Base-by-base conservation (phyloP, 805 yeast species). In the Ogataea chonburiensis region DNA sequence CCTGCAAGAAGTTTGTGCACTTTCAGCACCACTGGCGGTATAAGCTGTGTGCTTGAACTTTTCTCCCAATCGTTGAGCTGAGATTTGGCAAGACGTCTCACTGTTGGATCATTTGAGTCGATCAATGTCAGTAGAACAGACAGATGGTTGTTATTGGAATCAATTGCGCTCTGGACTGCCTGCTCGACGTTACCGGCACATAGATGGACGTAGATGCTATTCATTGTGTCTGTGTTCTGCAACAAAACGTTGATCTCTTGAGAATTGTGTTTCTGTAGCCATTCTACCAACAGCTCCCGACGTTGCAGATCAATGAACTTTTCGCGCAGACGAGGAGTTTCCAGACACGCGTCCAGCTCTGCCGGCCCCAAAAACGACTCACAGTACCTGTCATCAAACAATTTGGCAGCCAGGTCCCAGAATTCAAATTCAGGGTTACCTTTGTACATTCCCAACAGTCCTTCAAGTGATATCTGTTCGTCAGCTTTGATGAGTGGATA, bases 61-160 rank as follows among this genome's bases (percentile, higher is more conserved):
- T 66, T 63, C 19, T 57, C 56, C 97, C 97, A 89, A 24, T 72
- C 75, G 2, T 64, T 60, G 16, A 91, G 58, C 59, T 88, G 96
- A 21, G 58, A 57, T 5, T 53, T 45, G 0, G 96, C 89, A 34
- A 77, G 65, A 0, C 50, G 51, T 32, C 68, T 67, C 3, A 83
- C 80, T 1, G 70, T 67, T 1, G 69, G 69, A 46, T 81, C 84
- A 47, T 82, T 81, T 0, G 93, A 79, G 21, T 86, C 95, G 6
- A 83, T 56, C 27, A 84, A 62, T 0, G 96, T 71, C 9, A 91
- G 58, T 17, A 86, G 52, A 0, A 76, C 77, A 0, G 95, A 78
- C 13, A 91, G 59, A 56, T 89, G 95, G 5, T 73, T 61, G 50
- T 85, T 84, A 7, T 71, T 70, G 0, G 82, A 60, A n/a, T 70